Conservation (phyloP, 2,329 filamentous ascomycete genomes). For the Xylaria digitata region DNA sequence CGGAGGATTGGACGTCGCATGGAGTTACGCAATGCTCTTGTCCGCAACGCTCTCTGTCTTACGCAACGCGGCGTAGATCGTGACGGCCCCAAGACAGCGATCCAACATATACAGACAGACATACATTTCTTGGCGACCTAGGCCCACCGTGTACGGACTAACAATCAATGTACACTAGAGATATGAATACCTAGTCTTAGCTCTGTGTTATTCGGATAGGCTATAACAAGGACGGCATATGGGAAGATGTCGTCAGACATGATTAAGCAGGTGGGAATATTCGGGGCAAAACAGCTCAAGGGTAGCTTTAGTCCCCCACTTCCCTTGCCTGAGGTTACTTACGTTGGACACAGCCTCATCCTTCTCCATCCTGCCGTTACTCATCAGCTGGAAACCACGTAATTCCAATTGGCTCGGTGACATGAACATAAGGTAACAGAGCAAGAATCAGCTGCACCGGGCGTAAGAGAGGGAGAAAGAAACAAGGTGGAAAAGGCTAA, state of each 20-base stretch:
- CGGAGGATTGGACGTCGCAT: slow-evolving; percentile 28
- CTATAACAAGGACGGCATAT: slow-evolving; percentile 10
- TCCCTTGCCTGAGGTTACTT: too few relatives aligned
- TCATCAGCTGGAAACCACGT: not conserved
- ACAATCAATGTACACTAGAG: slow-evolving; percentile 2
- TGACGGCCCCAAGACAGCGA: not conserved
- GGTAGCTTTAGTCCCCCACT: slow-evolving; percentile 31
- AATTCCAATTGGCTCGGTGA: not conserved
- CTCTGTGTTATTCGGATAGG: not conserved
- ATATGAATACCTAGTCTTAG: not conserved
- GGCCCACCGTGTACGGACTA: slow-evolving; percentile 1
- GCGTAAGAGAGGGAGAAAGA: not conserved
- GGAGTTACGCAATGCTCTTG: slow-evolving; percentile 18
- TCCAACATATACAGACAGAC: not conserved
- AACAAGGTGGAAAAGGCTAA: not conserved
- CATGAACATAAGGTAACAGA: not conserved
- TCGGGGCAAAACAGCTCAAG: slow-evolving; percentile 30
- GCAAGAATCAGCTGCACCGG: not conserved
- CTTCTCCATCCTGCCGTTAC: slow-evolving; percentile 14
- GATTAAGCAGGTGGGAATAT: not conserved
- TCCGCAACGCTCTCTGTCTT: slow-evolving; percentile 2
- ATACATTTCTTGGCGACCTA: not conserved
- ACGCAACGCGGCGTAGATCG: slow-evolving; percentile 24
- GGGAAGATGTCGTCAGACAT: slow-evolving; percentile 11
- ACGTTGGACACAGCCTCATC: slow-evolving; percentile 32